phyloP scores from a whole-genome alignment of 768 basidiomycete genomes.

The Megacollybia marginata region DNA sequence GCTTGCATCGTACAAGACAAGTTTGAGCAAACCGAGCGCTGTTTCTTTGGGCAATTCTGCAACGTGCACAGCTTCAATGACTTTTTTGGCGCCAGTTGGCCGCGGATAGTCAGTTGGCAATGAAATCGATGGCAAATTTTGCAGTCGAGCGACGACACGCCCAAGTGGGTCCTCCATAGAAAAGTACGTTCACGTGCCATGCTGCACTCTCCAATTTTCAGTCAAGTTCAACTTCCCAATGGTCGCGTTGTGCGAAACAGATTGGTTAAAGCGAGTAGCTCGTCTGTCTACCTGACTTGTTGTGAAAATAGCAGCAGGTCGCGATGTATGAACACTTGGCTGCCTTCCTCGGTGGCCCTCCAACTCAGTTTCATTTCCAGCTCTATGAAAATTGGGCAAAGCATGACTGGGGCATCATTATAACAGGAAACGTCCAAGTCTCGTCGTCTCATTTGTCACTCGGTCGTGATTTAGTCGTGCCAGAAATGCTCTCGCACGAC shows the following conservation, averaged over 20 bases:
- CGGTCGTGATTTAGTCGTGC: constrained; percentile 66
- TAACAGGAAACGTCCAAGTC: constrained; percentile 84
- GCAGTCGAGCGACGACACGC: constrained; percentile 58
- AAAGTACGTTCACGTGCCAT: too few relatives aligned
- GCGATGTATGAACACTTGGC: constrained; percentile 86
- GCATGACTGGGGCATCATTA: constrained; percentile 79
- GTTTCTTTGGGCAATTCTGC: constrained; percentile 69
- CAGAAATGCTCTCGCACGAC: constrained; percentile 31
- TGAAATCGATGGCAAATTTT: constrained; percentile 81
- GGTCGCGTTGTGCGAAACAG: constrained; percentile 38
- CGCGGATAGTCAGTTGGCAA: constrained; percentile 95
- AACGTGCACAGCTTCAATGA: constrained; percentile 79
- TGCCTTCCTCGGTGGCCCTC: constrained; percentile 56
- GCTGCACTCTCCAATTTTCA: too few relatives aligned
- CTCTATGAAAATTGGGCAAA: constrained; percentile 74
- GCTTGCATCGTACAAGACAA: constrained; percentile 64
- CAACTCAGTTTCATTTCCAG: constrained; percentile 52
- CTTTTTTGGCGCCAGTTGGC: constrained; percentile 59
- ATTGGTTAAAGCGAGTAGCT: constrained; percentile 41
- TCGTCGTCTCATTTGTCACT: constrained; percentile 53
- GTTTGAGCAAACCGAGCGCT: constrained; percentile 72
- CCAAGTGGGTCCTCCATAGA: constrained; percentile 33
- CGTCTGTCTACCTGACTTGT: background rate
- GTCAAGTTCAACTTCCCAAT: background rate
- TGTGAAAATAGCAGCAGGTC: constrained; percentile 38